Conservation (phyloP, 345 rosid genomes). For the Brassica nigra region DNA sequence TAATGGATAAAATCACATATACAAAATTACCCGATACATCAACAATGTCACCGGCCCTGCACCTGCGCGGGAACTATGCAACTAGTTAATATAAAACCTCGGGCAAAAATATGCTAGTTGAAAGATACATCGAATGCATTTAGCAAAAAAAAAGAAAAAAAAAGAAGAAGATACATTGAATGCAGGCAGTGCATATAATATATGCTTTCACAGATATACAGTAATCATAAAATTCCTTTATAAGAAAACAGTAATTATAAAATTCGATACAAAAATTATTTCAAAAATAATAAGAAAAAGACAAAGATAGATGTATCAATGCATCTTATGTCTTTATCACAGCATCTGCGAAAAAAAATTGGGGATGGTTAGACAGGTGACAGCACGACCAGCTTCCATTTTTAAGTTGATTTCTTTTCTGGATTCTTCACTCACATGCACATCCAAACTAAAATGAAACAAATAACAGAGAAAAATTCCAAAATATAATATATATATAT, state of each 20-base stretch:
- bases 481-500: no score
- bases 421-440: conserved; percentile 12
- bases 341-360: conserved; percentile 1
- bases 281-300: neutral
- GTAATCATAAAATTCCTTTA: neutral
- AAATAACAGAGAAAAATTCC: no score
- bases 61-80: no score
- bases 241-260: no score
- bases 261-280: neutral
- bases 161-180: conserved; percentile 29
- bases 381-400: conserved; percentile 34
- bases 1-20: no score
- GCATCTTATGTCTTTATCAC: conserved; percentile 27
- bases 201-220: conserved; percentile 12
- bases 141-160: no score
- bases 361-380: conserved; percentile 35
- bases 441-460: conserved; percentile 12
- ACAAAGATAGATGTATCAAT: conserved; percentile 34
- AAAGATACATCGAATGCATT: no score
- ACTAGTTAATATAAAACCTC: no score
- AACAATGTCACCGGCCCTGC: no score
- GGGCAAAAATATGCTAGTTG: no score
- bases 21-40: no score
- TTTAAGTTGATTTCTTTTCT: conserved; percentile 21
- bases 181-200: conserved; percentile 10